Conservation (phyloP, 2,329 filamentous ascomycete genomes). For the Aspergillus floridensis region DNA sequence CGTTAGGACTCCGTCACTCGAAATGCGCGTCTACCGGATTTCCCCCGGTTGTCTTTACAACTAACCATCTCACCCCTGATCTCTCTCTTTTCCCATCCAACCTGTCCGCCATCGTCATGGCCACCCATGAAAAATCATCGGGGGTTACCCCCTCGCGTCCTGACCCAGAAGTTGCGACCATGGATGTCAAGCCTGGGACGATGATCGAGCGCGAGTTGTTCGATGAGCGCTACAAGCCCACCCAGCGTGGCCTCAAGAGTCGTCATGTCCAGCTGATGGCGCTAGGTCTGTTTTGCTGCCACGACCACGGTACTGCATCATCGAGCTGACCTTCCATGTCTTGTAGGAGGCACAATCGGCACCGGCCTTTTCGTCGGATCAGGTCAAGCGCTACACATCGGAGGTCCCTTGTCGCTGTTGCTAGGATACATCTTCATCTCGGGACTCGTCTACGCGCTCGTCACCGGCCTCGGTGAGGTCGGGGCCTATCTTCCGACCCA, state of each 20-base stretch:
- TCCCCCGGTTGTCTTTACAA: neutral
- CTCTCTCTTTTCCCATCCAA: neutral
- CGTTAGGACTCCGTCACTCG: neutral
- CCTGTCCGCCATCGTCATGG: conserved; percentile 1
- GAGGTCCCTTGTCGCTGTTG: conserved; percentile 52
- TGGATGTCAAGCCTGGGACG: conserved; percentile 20
- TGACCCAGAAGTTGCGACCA: conserved; percentile 9
- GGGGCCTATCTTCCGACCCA: conserved; percentile 46
- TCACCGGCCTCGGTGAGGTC: conserved; percentile 47
- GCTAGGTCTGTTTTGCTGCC: conserved; percentile 26
- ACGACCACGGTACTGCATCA: neutral
- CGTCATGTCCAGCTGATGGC: conserved; percentile 50
- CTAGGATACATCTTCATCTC: conserved; percentile 54
- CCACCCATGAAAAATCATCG: conserved; percentile 10
- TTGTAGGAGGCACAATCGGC: conserved; percentile 53
- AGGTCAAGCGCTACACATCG: conserved; percentile 52
- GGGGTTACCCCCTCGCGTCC: conserved; percentile 1
- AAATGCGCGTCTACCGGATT: neutral
- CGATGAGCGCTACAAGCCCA: conserved; percentile 41
- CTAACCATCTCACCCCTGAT: neutral
- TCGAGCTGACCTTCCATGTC: neutral
- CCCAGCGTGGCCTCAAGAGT: conserved; percentile 43
- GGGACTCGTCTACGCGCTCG: conserved; percentile 45
- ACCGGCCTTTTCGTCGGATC: conserved; percentile 57
- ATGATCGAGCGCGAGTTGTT: conserved; percentile 41